Evolutionary conservation across 805 yeast genomes (phyloP).

Genomic region (Priceomyces melissophilus): DNA sequence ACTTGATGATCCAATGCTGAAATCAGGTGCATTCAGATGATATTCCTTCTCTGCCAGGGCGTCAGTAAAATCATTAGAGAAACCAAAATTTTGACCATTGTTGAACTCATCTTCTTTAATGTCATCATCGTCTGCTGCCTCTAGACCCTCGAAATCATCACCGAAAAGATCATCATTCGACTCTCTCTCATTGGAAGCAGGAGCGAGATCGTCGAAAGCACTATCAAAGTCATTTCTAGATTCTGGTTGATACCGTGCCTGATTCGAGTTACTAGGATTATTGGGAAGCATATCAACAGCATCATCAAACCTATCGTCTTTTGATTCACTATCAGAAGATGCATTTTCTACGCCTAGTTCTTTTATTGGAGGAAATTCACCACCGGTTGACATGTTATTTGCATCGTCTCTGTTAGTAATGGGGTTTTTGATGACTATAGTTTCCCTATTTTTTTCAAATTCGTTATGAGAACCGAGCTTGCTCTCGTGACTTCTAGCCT

Average conservation of each 20-base stretch:
- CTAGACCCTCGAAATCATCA: conserved; percentile 38
- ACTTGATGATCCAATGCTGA: conserved; percentile 31
- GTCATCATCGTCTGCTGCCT: conserved; percentile 28
- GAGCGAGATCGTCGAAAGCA: conserved; percentile 37
- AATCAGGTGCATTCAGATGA: conserved; percentile 10
- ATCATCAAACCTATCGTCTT: conserved; percentile 34
- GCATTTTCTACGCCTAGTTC: conserved; percentile 56
- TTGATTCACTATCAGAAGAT: conserved; percentile 37
- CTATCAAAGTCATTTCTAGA: conserved; percentile 28
- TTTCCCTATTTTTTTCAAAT: conserved; percentile 1
- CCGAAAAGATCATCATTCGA: conserved; percentile 27
- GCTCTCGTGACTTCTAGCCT: conserved; percentile 25
- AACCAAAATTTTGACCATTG: conserved; percentile 18
- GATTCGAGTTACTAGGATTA: conserved; percentile 11
- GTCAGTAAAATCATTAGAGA: conserved; percentile 29
- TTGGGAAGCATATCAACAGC: conserved; percentile 29
- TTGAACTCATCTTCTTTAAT: conserved; percentile 26
- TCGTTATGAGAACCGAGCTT: conserved; percentile 2
- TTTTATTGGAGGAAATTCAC: conserved; percentile 62
- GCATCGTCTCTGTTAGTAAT: not conserved
- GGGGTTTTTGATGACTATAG: conserved; percentile 3
- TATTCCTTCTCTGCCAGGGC: conserved; percentile 10
- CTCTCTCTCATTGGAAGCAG: conserved; percentile 22
- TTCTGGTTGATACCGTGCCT: conserved; percentile 1
- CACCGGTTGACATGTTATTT: conserved; percentile 16